phyloP scores from a whole-genome alignment of 1,284 basidiomycete species.

The Athelia psychrophila region DNA sequence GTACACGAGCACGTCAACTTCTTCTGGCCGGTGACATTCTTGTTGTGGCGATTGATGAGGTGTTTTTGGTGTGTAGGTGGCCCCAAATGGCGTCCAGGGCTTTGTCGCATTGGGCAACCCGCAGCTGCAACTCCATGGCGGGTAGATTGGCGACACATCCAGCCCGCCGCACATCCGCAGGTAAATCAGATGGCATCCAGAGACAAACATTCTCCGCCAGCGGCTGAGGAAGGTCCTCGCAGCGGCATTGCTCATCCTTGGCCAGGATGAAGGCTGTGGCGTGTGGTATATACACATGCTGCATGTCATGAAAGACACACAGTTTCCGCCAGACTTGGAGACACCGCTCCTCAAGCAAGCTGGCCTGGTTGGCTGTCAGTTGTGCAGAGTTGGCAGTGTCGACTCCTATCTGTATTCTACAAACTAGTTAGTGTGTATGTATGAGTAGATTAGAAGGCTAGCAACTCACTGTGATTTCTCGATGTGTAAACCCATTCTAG shows the following conservation, averaged over 20 bases:
- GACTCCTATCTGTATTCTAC: neutral
- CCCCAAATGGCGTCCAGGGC: constrained; percentile 3
- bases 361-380: neutral
- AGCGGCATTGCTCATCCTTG: constrained; percentile 1
- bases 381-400: neutral
- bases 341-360: constrained; percentile 1
- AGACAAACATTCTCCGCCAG: constrained; percentile 8
- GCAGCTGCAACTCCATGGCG: constrained; percentile 7
- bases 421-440: too few species aligned
- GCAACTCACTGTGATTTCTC: constrained; percentile 15
- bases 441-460: neutral
- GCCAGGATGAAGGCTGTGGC: neutral
- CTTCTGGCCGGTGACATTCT: constrained; percentile 10
- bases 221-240: neutral
- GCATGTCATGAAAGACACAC: constrained; percentile 4
- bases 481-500: constrained; percentile 11
- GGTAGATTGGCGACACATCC: constrained; percentile 1
- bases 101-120: constrained; percentile 6
- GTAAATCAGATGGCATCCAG: constrained; percentile 7
- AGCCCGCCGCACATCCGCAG: neutral
- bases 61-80: constrained; percentile 7
- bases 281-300: constrained; percentile 8
- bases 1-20: constrained; percentile 1
- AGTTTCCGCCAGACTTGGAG: constrained; percentile 3
- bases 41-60: constrained; percentile 8